Base-by-base conservation (phyloP, 108 stramenopile species). In the Parmales sp. region DNA sequence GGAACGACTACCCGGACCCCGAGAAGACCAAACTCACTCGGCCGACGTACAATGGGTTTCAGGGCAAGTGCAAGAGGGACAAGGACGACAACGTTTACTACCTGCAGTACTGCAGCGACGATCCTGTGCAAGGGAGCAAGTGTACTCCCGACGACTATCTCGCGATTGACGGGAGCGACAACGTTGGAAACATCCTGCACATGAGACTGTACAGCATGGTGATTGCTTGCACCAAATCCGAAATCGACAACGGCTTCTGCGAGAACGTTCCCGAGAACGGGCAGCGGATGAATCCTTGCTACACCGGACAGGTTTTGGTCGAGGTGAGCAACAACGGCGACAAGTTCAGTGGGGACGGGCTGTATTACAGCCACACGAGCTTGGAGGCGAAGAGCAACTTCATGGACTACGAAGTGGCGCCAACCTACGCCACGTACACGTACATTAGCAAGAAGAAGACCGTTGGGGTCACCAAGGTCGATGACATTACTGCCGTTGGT, bases 251-350 rank as follows among this genome's bases (percentile, higher is more conserved):
- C 18, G 75, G 68, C 16, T 7, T 19, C 16, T 82, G 81, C 70
- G 63, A 60, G 1, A 70, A 77, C 41, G 51, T 46, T 11, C 72
- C 72, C n/a, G 36, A 66, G n/a, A 6, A 34, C 41, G 75, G 74
- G 37, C 76, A 64, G 31, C 81, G 81, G 75, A 72, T 83, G 63
- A 89, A 89, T 65, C 88, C 88, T 19, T 89, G 88, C 69, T 76
- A 74, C 26, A 67, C 79, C 7, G 46, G 41, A 11, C 70, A 83
- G 70, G 38, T 87, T 8, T 65, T 80, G n/a, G 74, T 89, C 1
- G 86, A 87, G 36, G 82, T 86, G 9, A 85, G 85, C 38, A 86
- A 84, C 39, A 76, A 73, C 66, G 88, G 88, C 34, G 39, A 67
- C 44, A 73, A 82, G 50, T 85, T 82, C 77, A 83, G 83, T 18